phyloP scores from a whole-genome alignment of 2,329 filamentous ascomycete species.

The Exophiala spinifera region DNA sequence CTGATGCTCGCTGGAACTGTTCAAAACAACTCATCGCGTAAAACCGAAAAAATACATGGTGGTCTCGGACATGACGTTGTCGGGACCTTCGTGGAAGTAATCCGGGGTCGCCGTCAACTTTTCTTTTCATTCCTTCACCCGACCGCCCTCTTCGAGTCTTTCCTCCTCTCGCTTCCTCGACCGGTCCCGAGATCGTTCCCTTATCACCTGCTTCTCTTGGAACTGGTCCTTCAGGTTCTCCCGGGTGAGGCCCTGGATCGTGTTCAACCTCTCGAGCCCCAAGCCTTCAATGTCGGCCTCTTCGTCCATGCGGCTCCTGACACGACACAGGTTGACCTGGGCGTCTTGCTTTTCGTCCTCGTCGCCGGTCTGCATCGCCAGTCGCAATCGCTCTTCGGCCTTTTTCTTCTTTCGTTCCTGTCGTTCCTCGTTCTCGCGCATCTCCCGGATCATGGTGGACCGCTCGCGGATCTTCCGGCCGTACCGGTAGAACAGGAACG shows the following conservation, averaged over 20 bases:
- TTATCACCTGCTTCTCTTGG: neutral
- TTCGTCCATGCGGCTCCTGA: slow-evolving; percentile 18
- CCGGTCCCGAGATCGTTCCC: neutral
- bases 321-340: slow-evolving; percentile 12
- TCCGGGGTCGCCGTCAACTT: no score
- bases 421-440: slow-evolving; percentile 52
- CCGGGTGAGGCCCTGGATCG: slow-evolving; percentile 10
- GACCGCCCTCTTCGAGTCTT: neutral
- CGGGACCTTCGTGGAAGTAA: no score
- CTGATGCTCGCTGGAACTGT: no score
- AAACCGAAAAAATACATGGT: no score
- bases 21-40: no score
- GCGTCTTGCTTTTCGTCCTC: slow-evolving; percentile 30
- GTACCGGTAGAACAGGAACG: slow-evolving; percentile 70
- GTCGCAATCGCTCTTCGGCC: slow-evolving; percentile 32
- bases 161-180: neutral
- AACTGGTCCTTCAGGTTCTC: slow-evolving; percentile 7
- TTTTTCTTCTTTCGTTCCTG: slow-evolving; percentile 41
- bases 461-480: slow-evolving; percentile 56
- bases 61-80: no score
- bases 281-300: slow-evolving; percentile 10
- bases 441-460: slow-evolving; percentile 55
- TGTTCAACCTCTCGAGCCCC: slow-evolving; percentile 18
- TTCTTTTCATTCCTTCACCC: neutral
- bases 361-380: slow-evolving; percentile 20